Conservation (phyloP, 331 rosid genomes). For the Malus hybrid region DNA sequence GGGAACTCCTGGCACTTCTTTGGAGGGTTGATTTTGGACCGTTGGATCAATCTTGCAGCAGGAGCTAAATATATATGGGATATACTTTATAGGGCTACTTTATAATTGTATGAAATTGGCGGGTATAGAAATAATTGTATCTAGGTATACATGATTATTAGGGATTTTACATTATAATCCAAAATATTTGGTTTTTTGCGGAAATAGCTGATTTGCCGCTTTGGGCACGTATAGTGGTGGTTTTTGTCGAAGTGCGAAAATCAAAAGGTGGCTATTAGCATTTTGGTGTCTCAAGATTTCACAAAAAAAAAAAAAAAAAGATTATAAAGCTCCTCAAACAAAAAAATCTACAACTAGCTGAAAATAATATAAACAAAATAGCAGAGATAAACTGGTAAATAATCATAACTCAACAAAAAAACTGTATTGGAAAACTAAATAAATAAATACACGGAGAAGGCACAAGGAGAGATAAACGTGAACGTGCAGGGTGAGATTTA, state of each 20-base stretch:
- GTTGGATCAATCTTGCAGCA: not conserved
- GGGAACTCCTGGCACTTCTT: conserved; percentile 8
- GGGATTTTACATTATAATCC: not conserved
- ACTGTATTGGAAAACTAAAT: too few species aligned
- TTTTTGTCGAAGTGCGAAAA: not conserved
- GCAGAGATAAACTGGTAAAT: too few species aligned
- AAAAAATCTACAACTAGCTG: too few species aligned
- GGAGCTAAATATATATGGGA: not conserved
- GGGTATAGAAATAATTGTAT: not conserved
- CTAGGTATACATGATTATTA: not conserved
- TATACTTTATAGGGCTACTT: not conserved
- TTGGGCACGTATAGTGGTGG: not conserved
- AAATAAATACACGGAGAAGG: too few species aligned
- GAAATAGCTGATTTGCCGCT: not conserved
- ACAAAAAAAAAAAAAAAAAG: too few species aligned
- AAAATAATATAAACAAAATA: too few species aligned
- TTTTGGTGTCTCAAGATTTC: too few species aligned
- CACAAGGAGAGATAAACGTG: too few species aligned
- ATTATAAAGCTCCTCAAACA: too few species aligned
- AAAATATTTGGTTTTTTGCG: not conserved
- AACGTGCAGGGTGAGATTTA: too few species aligned
- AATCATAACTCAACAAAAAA: too few species aligned
- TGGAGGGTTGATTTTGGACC: conserved; percentile 1
- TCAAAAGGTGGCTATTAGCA: not conserved
- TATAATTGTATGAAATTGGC: not conserved